Base-by-base conservation (phyloP, 192 early-diverging fungal genomes). In the Gigaspora rosea region DNA sequence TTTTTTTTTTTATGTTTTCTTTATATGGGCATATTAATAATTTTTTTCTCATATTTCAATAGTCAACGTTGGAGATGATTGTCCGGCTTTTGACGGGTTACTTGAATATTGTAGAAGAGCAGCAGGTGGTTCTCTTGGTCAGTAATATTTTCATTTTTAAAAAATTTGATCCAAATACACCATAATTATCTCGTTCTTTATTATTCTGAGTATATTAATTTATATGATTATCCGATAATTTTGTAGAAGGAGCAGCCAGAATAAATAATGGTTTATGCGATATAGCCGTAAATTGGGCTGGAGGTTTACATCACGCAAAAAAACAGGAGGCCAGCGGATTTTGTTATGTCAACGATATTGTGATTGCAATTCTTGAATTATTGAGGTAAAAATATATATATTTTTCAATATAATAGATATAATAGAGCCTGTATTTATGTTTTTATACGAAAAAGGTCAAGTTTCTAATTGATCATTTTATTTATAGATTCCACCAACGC, bases 331-430 rank as follows among this genome's bases (percentile, higher is more conserved):
- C 97, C 0, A 93, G 91, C 57, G 97, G 97, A 48, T 99, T 99
- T 84, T 99, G 97, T 85, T 99, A 98, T 82, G 93, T 97, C 56
- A 99, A 99, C 83, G 97, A 99, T 79, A 99, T 98, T 83, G 97
- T 98, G 1, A 84, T 99, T 65, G 94, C 90, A 12, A 96, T 98
- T 51, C 78, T 97, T 65, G 95, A 99, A 73, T 81, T 99, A 59
- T 79, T 98, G 78, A 83, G 90, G 89, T 92, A 75, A 66, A 52
- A 8, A 27, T n/a, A 33, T 52, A 4, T 10, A 2, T n/a, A 10
- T 51, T 75, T 56, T 18, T 66, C 51, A 10, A 10, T 72, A 15
- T 67, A n/a, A 67, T 27, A 67, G 18, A 36, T 36, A 7, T 41
- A 41, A 41, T 41, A 41, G 41, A 41, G 7, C 41, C 27, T 22